Evolutionary conservation across 306 rosid species (phyloP).

Genomic region (Gastrolobium bilobum): DNA sequence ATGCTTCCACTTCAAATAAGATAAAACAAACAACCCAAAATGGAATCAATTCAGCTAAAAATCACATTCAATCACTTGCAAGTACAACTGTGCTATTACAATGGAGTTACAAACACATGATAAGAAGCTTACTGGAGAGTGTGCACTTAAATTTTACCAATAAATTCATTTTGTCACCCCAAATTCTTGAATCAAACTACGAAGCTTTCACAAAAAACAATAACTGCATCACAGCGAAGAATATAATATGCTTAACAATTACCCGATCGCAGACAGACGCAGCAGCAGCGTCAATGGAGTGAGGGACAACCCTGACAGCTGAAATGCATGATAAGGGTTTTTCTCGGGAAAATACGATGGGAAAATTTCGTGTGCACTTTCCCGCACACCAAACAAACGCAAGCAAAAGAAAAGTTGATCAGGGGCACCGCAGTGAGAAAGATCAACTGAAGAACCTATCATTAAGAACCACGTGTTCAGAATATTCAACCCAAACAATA

Average conservation of each 20-base stretch:
- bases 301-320: neutral
- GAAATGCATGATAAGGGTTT: neutral
- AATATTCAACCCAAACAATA: neutral
- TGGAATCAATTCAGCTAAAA: neutral
- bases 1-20: neutral
- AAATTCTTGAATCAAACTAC: neutral
- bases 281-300: conserved; percentile 6
- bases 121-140: neutral
- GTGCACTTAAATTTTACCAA: neutral
- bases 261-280: neutral
- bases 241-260: neutral
- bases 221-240: neutral
- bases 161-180: too few relatives aligned
- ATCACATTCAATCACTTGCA: neutral
- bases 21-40: conserved; percentile 4
- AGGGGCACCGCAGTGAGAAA: neutral
- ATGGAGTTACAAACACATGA: neutral
- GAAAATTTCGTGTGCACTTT: conserved; percentile 20
- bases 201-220: neutral
- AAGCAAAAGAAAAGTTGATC: neutral
- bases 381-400: neutral
- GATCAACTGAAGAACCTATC: conserved; percentile 3
- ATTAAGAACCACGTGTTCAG: neutral
- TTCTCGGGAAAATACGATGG: conserved; percentile 34
- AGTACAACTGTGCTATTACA: neutral